Base-by-base conservation (phyloP, 1,139 yeast species). In the Lodderomyces jiufengensis region DNA sequence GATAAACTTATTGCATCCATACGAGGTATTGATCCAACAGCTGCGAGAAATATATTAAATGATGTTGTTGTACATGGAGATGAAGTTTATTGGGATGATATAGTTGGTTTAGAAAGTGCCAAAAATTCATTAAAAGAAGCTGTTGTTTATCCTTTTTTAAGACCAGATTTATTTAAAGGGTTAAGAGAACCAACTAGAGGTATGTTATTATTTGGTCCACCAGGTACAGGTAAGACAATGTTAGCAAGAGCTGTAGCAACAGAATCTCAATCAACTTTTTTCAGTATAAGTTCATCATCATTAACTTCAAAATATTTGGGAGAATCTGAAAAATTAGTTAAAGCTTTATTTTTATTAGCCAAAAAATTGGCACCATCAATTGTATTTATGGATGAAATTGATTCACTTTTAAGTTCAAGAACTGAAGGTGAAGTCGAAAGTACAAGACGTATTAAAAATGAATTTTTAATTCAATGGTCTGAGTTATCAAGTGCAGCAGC, bases 221-320 rank as follows among this genome's bases (percentile, higher is more conserved):
- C 98, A 0, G 98, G 98, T 13, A 92, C 98, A 0, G 98, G 98
- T 44, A 92, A 92, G 51, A 92, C 98, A 0, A 92, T 92, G 97
- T 70, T 92, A 49, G 97, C 97, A 0, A 70, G 97, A 46, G 97
- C 98, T 0, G 97, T 92, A 7, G 98, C 98, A 0, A 90, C 97
- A 0, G 97, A 92, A 61, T 86, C 96, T 10, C 84, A 84, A 45
- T 87, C 96, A 1, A 92, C 97, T 0, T 92, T 92, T 57, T 92
- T 92, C 57, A 80, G 95, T 27, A 90, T 92, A 25, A 83, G 94
- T 47, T 94, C 97, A 2, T 86, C 97, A 1, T 84, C 95, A 8
- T 70, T 92, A 46, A 90, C 97, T 0, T 87, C 97, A 11, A 92
- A 92, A 57, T 85, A 80, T 52, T 68, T 92, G 38, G 98, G 98